These are phyloP conservation scores for Pythium inflatum DNA, from an alignment of 352 stramenopile genomes.

Conservation along the genomic window DNA sequence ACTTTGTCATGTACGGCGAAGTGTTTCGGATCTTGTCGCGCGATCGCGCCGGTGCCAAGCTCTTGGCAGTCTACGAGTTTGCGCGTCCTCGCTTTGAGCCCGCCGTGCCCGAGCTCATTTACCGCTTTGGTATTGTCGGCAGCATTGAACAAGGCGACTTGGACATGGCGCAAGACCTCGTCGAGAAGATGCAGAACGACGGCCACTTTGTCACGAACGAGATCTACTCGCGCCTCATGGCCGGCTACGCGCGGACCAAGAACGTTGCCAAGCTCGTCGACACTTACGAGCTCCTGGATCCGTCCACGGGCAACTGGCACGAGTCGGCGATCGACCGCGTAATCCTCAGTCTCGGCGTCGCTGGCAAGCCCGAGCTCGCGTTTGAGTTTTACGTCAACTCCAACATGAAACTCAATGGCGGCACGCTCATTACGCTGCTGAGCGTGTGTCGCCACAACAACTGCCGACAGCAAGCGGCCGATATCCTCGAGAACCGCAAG, in stretches of 20 bases:
- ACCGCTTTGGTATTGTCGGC: constrained; percentile 68
- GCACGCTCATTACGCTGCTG: constrained; percentile 71
- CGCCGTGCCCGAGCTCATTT: constrained; percentile 66
- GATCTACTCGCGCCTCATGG: constrained; percentile 67
- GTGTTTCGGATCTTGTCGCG: constrained; percentile 57
- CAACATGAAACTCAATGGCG: constrained; percentile 75
- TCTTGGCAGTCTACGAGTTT: constrained; percentile 55
- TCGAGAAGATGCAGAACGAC: constrained; percentile 57
- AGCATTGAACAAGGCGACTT: constrained; percentile 58
- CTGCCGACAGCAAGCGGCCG: constrained; percentile 66
- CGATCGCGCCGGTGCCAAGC: constrained; percentile 41
- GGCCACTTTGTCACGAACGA: constrained; percentile 70
- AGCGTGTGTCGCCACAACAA: constrained; percentile 73
- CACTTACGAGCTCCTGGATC: constrained; percentile 58
- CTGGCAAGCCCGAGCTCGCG: constrained; percentile 56
- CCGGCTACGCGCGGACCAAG: constrained; percentile 46
- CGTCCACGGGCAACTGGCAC: constrained; percentile 69
- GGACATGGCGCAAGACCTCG: constrained; percentile 44
- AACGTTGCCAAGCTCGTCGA: constrained; percentile 57
- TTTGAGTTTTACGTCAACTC: constrained; percentile 86
- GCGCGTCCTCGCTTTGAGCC: constrained; percentile 46
- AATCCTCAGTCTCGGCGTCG: constrained; percentile 67
- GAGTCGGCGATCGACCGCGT: constrained; percentile 72
- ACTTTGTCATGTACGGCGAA: constrained; percentile 68
- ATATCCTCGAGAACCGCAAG: constrained; percentile 79